Evolutionary conservation across 2,329 filamentous ascomycete species (phyloP).

Genomic region (Colletotrichum cereale): DNA sequence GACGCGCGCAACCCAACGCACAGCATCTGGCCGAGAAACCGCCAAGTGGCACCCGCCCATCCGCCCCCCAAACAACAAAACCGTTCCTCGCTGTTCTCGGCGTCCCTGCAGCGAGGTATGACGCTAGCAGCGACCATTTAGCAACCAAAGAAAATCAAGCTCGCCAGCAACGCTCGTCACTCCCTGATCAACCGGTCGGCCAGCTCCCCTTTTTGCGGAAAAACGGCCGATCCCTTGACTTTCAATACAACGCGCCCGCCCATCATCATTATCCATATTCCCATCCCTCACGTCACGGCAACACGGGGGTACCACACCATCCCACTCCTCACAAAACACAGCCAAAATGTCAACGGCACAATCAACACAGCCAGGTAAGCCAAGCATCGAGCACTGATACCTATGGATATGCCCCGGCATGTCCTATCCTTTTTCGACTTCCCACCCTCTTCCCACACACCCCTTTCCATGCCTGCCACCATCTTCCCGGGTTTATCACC

Average conservation of each 20-base stretch:
- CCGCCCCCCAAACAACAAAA: not conserved
- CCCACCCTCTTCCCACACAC: slow-evolving; percentile 32
- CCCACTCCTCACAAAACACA: slow-evolving; percentile 25
- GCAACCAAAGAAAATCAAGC: slow-evolving; percentile 35
- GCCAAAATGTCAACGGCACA: slow-evolving; percentile 42
- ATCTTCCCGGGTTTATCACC: slow-evolving; percentile 38
- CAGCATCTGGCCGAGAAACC: slow-evolving; percentile 32
- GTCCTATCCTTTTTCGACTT: slow-evolving; percentile 19
- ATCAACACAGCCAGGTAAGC: slow-evolving; percentile 44
- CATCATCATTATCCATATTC: slow-evolving; percentile 35
- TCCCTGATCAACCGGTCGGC: slow-evolving; percentile 15
- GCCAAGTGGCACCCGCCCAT: slow-evolving; percentile 23
- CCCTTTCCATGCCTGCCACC: slow-evolving; percentile 40
- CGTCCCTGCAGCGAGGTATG: slow-evolving; percentile 38
- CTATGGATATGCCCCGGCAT: slow-evolving; percentile 33
- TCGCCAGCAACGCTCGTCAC: slow-evolving; percentile 26
- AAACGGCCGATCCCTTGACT: slow-evolving; percentile 36
- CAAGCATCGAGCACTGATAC: slow-evolving; percentile 31
- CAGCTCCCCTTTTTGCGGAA: slow-evolving; percentile 30
- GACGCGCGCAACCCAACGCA: not conserved
- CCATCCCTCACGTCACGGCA: slow-evolving; percentile 28
- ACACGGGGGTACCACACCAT: slow-evolving; percentile 29
- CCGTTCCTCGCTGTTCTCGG: slow-evolving; percentile 25
- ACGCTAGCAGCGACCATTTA: slow-evolving; percentile 36
- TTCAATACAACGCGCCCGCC: slow-evolving; percentile 34